A percentile compares a stretch with the other conserved stretches of the same genome.
Conservation (phyloP, 495 filamentous ascomycete species). For the Cenococcum geophilum region DNA sequence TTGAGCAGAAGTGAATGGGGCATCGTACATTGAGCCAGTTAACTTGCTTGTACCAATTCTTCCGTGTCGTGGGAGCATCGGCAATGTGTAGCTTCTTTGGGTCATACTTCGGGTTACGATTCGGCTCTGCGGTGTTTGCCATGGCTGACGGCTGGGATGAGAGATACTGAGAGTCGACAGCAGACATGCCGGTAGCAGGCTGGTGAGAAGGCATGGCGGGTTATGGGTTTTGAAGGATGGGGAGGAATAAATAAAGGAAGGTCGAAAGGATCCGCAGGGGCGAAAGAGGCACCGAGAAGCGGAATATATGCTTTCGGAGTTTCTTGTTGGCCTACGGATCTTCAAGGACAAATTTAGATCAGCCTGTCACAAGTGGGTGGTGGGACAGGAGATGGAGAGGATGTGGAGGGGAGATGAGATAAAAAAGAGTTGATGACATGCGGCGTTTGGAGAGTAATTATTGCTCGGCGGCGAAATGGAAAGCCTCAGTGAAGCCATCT, state of each 20-base stretch:
- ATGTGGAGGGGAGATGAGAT: background rate
- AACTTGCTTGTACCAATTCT: conserved; percentile 95
- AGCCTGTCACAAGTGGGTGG: background rate
- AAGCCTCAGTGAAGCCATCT: background rate
- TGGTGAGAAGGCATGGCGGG: conserved; percentile 35
- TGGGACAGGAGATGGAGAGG: background rate
- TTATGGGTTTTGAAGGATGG: conserved; percentile 1
- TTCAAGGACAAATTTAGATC: too few species aligned
- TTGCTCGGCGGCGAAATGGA: background rate
- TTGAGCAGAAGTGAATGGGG: background rate
- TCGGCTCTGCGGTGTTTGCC: conserved; percentile 38
- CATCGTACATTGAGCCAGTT: conserved; percentile 60
- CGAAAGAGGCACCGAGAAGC: background rate
- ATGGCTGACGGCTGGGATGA: conserved; percentile 34
- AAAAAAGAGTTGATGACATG: background rate
- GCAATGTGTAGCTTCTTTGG: conserved; percentile 46
- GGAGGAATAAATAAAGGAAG: conserved; percentile 2
- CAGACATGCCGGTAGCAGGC: conserved; percentile 34
- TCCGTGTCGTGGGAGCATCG: conserved; percentile 60
- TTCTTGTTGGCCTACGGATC: background rate
- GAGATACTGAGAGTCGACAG: conserved; percentile 36
- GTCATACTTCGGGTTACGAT: conserved; percentile 39
- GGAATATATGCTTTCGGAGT: background rate
- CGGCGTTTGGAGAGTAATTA: background rate
- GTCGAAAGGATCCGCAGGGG: background rate